Conservation (phyloP, 208 protist species). For the Spongospora subterranea region DNA sequence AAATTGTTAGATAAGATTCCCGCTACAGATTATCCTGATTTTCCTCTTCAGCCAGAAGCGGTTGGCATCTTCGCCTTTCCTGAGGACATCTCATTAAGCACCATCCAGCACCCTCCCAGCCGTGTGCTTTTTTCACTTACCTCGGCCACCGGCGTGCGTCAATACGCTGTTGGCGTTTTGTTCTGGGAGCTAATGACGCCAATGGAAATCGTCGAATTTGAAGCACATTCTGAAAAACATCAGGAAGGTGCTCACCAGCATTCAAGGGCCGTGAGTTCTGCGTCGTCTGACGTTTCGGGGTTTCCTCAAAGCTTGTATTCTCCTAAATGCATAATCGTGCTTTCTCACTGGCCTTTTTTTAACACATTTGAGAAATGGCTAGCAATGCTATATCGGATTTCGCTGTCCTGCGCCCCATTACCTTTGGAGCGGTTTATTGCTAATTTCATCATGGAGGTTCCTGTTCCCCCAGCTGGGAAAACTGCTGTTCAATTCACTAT, state of each 20-base stretch:
- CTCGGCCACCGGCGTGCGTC: background rate
- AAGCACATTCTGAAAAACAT: background rate
- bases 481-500: constrained; percentile 50
- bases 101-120: background rate
- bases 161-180: constrained; percentile 25
- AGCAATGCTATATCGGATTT: constrained; percentile 41
- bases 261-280: background rate
- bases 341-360: constrained; percentile 59
- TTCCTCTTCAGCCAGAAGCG: background rate
- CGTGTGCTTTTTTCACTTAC: constrained; percentile 27
- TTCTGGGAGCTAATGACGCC: constrained; percentile 58
- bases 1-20: background rate
- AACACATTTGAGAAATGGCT: constrained; percentile 42
- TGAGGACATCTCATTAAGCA: background rate
- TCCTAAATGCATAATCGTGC: background rate
- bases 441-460: constrained; percentile 58
- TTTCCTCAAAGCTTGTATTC: background rate
- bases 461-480: constrained; percentile 55
- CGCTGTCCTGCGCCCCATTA: background rate
- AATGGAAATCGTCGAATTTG: constrained; percentile 40
- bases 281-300: background rate
- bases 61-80: background rate
- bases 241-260: background rate
- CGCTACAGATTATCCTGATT: background rate
- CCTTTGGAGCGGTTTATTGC: constrained; percentile 51